A percentile compares a stretch with the other conserved stretches of the same genome.
Conservation (phyloP, 306 rosid species). For the Ormosia semicastrata region DNA sequence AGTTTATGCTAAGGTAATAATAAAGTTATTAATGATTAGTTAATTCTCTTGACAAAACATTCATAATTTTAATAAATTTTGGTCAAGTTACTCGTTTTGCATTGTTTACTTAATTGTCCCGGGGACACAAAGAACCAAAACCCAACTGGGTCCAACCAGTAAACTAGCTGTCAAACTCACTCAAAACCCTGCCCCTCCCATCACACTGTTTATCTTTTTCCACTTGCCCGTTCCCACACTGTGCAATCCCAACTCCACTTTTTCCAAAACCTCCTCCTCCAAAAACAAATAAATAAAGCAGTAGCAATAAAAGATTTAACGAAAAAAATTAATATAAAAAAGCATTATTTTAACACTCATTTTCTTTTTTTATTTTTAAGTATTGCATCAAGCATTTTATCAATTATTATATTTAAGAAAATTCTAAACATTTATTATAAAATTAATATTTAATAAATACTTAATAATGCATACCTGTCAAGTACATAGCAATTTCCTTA, state of each 20-base stretch:
- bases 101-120: neutral
- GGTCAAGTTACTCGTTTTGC: neutral
- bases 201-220: slow-evolving; percentile 4
- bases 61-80: neutral
- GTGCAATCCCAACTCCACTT: neutral
- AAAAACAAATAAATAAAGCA: too few relatives aligned
- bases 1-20: neutral
- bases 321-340: too few relatives aligned
- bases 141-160: slow-evolving; percentile 58
- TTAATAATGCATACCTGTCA: too few relatives aligned
- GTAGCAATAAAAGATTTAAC: too few relatives aligned
- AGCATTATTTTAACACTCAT: too few relatives aligned
- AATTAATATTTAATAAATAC: too few relatives aligned
- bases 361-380: too few relatives aligned
- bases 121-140: slow-evolving; percentile 20
- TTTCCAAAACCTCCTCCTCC: neutral
- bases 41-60: neutral
- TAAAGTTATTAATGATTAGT: neutral
- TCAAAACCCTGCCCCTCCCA: slow-evolving; percentile 4
- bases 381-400: too few relatives aligned
- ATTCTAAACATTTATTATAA: too few relatives aligned
- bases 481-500: too few relatives aligned
- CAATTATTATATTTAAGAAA: too few relatives aligned
- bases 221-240: slow-evolving; percentile 21
- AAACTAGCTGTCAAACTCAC: slow-evolving; percentile 61